Evolutionary conservation across 352 stramenopile genomes (phyloP).

Genomic region (Halophytophthora polymorphica): DNA sequence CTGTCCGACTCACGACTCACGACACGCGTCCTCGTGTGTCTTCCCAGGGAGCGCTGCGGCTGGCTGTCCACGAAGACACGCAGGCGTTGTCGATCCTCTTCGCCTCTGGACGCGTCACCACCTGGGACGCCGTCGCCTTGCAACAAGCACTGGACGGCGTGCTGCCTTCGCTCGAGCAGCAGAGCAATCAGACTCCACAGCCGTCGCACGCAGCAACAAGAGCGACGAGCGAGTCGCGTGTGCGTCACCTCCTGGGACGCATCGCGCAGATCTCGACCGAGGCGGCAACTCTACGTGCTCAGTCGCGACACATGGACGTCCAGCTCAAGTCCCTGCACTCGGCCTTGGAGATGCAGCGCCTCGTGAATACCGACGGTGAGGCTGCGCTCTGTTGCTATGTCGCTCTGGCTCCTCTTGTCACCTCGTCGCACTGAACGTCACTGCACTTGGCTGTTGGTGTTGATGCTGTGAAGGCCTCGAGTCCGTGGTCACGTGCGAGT

Average conservation of each 20-base stretch:
- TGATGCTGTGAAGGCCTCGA: constrained; percentile 20
- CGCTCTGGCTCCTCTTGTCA: no score
- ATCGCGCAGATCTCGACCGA: constrained; percentile 37
- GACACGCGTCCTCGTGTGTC: not conserved
- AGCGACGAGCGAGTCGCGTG: constrained; percentile 19
- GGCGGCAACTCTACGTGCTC: constrained; percentile 19
- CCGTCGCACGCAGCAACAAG: not conserved
- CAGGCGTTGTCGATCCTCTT: constrained; percentile 32
- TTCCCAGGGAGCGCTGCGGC: constrained; percentile 26
- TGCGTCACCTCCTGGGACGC: constrained; percentile 34
- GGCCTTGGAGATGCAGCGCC: constrained; percentile 36
- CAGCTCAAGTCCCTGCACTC: constrained; percentile 42
- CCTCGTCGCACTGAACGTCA: no score
- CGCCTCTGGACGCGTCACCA: constrained; percentile 29
- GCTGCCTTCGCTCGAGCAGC: constrained; percentile 10
- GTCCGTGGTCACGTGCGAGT: constrained; percentile 17
- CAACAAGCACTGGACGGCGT: constrained; percentile 15
- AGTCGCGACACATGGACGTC: constrained; percentile 36
- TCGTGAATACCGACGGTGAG: constrained; percentile 21
- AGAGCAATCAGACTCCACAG: not conserved
- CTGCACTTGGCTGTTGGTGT: constrained; percentile 1
- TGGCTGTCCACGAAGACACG: constrained; percentile 17
- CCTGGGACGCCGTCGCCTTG: constrained; percentile 18
- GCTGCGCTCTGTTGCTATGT: not conserved
- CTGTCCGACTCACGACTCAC: constrained; percentile 3